These are phyloP conservation scores for Lenwebbia sp. DNA, from an alignment of 345 rosid species.

Conservation along the genomic window DNA sequence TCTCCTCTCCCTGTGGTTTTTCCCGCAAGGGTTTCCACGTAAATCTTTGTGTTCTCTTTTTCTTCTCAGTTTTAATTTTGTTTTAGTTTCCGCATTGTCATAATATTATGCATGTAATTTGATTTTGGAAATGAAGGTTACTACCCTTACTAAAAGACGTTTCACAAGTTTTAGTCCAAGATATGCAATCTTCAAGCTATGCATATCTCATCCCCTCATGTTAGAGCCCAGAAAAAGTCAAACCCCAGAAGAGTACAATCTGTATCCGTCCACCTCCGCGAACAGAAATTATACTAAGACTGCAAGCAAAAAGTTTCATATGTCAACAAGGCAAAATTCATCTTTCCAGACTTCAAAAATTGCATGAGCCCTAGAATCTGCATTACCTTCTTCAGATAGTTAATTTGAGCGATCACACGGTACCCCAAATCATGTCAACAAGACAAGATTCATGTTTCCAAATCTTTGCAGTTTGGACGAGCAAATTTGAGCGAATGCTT, in stretches of 20 bases:
- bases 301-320: not conserved
- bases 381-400: conserved; percentile 61
- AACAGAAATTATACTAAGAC: not conserved
- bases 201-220: not conserved
- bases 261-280: not conserved
- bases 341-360: not conserved
- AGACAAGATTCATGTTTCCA: not conserved
- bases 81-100: no score
- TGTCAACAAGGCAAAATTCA: not conserved
- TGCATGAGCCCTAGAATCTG: not conserved
- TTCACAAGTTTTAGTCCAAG: no score
- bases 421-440: conserved; percentile 34
- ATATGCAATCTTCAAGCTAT: not conserved
- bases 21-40: no score
- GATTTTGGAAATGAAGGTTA: no score
- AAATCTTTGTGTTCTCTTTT: no score
- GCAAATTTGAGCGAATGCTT: not conserved
- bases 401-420: conserved; percentile 51
- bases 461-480: not conserved
- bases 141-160: no score
- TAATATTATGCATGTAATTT: no score
- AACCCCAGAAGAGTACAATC: not conserved
- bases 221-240: not conserved
- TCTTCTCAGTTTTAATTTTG: no score
- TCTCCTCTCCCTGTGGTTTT: no score